Evolutionary conservation across 2,329 filamentous ascomycete species (phyloP), one percentile per base, ranked within the genome.

Genomic region (Fusarium kyushuense): DNA sequence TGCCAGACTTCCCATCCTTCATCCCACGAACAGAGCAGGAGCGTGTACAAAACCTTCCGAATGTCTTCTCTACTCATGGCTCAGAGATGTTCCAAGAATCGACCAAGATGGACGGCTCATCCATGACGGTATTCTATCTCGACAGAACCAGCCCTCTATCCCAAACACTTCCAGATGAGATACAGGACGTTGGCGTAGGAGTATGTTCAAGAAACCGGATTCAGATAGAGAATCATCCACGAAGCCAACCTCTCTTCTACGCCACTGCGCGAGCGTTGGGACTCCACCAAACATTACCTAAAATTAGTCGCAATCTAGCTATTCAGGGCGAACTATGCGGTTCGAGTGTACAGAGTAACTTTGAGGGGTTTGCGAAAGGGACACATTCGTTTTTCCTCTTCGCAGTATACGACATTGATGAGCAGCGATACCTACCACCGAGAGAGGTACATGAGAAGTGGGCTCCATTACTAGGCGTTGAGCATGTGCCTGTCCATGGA

Each of bases 121-220:
- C 75, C 14, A 80, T 80, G 76, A 78, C 77, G 1, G 68, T 76
- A 23, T 82, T 81, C 69, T 81, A 78, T 48, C 49, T 81, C 55
- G 49, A 62, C 30, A 54, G 63, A 19, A 43, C 70, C 23, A 76
- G 69, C 23, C 63, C 55, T 4, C 53, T 69, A 48, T 70, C 54
- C 38, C 16, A 23, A 9, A 35, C 43, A 12, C 68, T 78, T 7
- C 67, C 72, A 10, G 40, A 53, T 54, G 7, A 52, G 19, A 27
- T 64, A 21, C 43, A 10, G 17, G 40, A 19, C 10, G 48, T 52
- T 3, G 58, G 65, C 10, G 59, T 72, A 11, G 65, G 67, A 33
- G 71, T 73, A 9, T 73, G 71, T 40, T 72, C 71, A 13, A 65
- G 71, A 41, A 73, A 73, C 45, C 43, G 69, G 8, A 55, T 66